Base-by-base conservation (phyloP, 352 stramenopile species). In the Aphanomyces invadans region DNA sequence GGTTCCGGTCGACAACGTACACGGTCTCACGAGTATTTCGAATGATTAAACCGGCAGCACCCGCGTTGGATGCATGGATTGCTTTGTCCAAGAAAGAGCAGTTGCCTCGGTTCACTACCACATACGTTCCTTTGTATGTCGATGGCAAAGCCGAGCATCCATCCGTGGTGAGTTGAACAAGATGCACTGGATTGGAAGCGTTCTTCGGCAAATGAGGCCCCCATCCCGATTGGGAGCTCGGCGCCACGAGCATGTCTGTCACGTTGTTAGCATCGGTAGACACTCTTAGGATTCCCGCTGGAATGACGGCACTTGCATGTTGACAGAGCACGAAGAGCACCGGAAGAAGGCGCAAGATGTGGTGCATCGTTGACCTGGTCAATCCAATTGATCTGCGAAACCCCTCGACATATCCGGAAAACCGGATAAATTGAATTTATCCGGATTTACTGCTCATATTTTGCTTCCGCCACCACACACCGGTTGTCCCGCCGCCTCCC, bases 41-140 rank as follows among this genome's bases (percentile, higher is more conserved):
- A 1, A 91, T 71, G 21, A 91, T 71, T 28, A 91, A 48, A 3
- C 72, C 83, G 10, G 67, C 74, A 12, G 83, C 83, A 2, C 83
- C 83, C 0, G 80, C 76, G 2, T 70, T 69, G 59, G 88, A 79
- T 11, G 81, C 83, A 53, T 70, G 31, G 12, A 74, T 55, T 19
- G 83, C 79, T 68, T 92, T 92, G 3, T 75, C 32, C 23, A 89
- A 64, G 62, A 89, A 92, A 25, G 81, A 88, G 67, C 83, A 92
- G 60, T 89, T 88, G 62, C 83, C 83, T 11, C 83, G 81, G 52
- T 92, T 78, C 12, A 92, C 65, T n/a, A 88, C 44, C 39, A 70
- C 12, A 19, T 65, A 51, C 26, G 29, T 4, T 19, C 32, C 21
- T n/a, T 51, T 55, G 19, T 57, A 49, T 54, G 38, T 31, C n/a